Conservation (phyloP, 768 basidiomycete species). For the Tulasnella sp. region DNA sequence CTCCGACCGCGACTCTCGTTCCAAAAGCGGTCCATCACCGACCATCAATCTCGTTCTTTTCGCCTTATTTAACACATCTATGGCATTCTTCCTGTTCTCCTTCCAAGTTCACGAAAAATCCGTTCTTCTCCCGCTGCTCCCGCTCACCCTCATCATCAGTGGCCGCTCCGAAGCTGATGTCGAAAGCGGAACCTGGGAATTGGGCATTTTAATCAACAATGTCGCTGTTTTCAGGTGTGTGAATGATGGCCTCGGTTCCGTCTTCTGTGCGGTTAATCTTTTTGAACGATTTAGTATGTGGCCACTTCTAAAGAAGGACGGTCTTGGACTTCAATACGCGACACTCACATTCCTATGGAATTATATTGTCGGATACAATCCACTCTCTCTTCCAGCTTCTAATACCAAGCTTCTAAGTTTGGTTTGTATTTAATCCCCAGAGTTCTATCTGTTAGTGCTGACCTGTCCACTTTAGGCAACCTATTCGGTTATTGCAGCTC, state of each 20-base stretch:
- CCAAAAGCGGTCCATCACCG: conserved; percentile 29
- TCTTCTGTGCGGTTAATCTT: background rate
- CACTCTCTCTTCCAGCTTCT: conserved; percentile 33
- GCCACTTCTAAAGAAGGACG: conserved; percentile 75
- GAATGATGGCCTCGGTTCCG: background rate
- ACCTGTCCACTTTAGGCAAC: conserved; percentile 31
- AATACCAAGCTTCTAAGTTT: conserved; percentile 30
- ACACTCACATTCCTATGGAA: conserved; percentile 70
- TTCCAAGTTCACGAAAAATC: conserved; percentile 97
- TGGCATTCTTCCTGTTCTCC: conserved; percentile 94
- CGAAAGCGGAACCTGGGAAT: conserved; percentile 35
- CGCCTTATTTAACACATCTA: conserved; percentile 63
- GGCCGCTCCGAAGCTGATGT: conserved; percentile 14
- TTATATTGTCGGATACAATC: conserved; percentile 64
- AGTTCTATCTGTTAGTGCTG: background rate
- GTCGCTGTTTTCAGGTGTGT: conserved; percentile 78
- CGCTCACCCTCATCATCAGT: conserved; percentile 64
- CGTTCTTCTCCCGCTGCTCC: conserved; percentile 74
- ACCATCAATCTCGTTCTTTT: conserved; percentile 65
- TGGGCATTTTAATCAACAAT: conserved; percentile 68
- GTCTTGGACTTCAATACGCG: conserved; percentile 61
- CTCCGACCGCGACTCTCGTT: background rate
- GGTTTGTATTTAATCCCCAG: conserved; percentile 14
- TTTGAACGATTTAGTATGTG: conserved; percentile 56
- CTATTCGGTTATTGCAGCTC: conserved; percentile 40